Base-by-base conservation (phyloP, 495 filamentous ascomycete species). In the Xylaria acuta region DNA sequence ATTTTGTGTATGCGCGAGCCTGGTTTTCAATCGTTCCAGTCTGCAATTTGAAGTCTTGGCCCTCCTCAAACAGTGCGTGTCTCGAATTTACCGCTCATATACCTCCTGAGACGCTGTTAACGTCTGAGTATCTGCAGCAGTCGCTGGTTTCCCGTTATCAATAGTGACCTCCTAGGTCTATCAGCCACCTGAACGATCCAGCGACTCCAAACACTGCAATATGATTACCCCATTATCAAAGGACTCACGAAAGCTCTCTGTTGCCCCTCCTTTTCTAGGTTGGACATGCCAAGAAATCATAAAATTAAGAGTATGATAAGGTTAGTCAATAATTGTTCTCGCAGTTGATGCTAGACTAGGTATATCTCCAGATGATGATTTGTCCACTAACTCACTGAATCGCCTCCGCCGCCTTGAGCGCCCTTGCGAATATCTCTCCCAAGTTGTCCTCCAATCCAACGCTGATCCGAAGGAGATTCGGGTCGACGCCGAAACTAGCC, bases 401-500 rank as follows among this genome's bases (percentile, higher is more conserved):
- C n/a, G 41, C 73, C 56, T 85, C 82, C 0, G 85, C 86, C 2
- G 78, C 85, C 72, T 77, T 72, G 18, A 91, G 81, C 7, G 89
- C 89, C 36, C 59, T 79, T 67, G 78, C 69, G 69, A 91, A 89
- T 30, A 84, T 79, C 4, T 71, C 56, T 22, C 83, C 76, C 64
- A 98, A 80, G 67, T 92, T 86, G 25, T 88, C 93, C 83, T 98
- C 96, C 56, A 98, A 81, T 0, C 97, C 97, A 54, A 98, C 93
- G 75, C 95, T 98, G 72, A 98, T 88, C 72, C 96, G 87, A 8
- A 99, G 85, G 43, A 99, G 80, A 77, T 92, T 87, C 0, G 86
- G 86, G 54, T 94, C 91, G 5, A 97, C 91, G 0, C 94, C 92
- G 79, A 90, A 97, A 64, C 89, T 84, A 40, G 86, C 90, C 34